Conservation (phyloP, 164 flowering plant genomes). For the Vitis rotundifolia region DNA sequence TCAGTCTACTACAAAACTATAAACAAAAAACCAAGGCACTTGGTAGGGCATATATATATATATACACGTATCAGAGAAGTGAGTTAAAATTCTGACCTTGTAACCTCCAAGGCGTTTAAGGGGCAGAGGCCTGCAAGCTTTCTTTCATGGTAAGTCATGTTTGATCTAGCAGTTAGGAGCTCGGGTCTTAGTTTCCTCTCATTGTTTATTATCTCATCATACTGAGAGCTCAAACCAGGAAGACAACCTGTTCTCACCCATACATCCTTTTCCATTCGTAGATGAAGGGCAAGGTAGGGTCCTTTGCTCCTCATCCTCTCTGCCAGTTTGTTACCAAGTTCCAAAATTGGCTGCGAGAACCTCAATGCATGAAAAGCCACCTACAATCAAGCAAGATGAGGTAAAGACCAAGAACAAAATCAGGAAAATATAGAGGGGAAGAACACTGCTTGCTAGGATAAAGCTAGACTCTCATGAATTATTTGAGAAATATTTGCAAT, state of each 20-base stretch:
- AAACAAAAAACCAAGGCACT: no score
- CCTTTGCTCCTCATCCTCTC: slow-evolving; percentile 88
- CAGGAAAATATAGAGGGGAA: background rate
- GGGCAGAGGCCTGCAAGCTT: slow-evolving; percentile 98
- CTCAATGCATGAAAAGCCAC: slow-evolving; percentile 92
- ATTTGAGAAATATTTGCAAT: no score
- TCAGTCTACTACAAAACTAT: background rate
- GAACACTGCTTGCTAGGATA: no score
- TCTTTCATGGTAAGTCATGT: slow-evolving; percentile 86
- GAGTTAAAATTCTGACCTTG: slow-evolving; percentile 47
- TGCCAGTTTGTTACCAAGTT: slow-evolving; percentile 83
- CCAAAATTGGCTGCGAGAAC: slow-evolving; percentile 68
- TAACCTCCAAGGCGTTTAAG: slow-evolving; percentile 80
- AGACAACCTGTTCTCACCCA: slow-evolving; percentile 99
- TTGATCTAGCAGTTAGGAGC: slow-evolving; percentile 84
- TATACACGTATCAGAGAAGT: background rate
- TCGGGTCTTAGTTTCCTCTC: slow-evolving; percentile 80
- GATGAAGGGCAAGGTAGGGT: slow-evolving; percentile 89
- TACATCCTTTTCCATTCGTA: slow-evolving; percentile 96
- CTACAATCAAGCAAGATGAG: slow-evolving; percentile 29
- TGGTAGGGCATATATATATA: no score
- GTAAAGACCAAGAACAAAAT: background rate
- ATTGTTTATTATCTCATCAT: slow-evolving; percentile 65
- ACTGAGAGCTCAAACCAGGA: slow-evolving; percentile 78
- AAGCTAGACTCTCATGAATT: background rate